Base-by-base conservation (phyloP, 1,284 basidiomycete species). In the Blastosporella zonata region DNA sequence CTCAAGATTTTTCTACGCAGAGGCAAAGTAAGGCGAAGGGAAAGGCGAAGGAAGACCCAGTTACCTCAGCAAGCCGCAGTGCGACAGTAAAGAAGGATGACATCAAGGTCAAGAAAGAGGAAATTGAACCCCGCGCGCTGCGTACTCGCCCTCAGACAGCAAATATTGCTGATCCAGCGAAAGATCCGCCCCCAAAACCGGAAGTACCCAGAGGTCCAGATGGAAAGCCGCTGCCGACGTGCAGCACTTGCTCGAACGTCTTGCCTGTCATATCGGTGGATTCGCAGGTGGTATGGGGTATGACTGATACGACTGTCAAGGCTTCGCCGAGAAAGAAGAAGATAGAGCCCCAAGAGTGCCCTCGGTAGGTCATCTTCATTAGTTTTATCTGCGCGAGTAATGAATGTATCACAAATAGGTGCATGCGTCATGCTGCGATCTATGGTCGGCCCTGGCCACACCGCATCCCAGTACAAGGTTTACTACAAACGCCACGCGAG, bases 361-460 rank as follows among this genome's bases (percentile, higher is more conserved):
- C 86, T 43, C 74, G 86, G 87, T 89, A 63, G 51, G 77, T 67
- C 44, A 38, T 43, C 59, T 46, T 23, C 27, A 50, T 53, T 61
- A 20, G 36, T 47, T 44, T 44, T 29, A 52, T 31, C 46, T 23
- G 17, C 47, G 23, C 28, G 22, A 38, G 10, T 35, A 21, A 15
- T 49, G 10, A 47, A 6, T 42, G 40, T 34, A 3, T 6, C 33
- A 17, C 43, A 13, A 17, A 41, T 57, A 90, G 87, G 51, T 90
- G 87, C 61, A 74, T 89, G 65, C 82, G 87, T 15, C 87, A 90
- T 62, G 77, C 73, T 55, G 85, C 82, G 13, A 90, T 90, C 49
- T 90, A 89, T 65, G 73, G 70, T 3, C 70, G 75, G 42, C 65
- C 75, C 2, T 90, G 88, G 88, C 87, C 87, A 15, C 71, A 73